These are phyloP conservation scores for Botrytis elliptica DNA, from an alignment of 2,329 filamentous ascomycete genomes.

Conservation along the genomic window DNA sequence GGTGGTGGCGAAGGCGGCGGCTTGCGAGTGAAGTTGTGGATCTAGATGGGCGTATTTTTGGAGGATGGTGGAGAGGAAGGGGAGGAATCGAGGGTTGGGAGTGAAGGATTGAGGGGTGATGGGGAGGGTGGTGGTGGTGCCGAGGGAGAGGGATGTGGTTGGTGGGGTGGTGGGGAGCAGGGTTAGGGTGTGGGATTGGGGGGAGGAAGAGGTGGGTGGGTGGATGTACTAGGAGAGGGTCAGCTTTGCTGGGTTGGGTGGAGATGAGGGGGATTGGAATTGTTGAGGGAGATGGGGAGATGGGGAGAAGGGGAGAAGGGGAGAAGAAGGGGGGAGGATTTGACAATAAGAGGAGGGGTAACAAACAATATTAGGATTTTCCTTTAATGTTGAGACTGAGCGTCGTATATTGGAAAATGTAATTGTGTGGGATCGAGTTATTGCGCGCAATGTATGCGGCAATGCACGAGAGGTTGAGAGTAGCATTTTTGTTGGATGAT, in stretches of 20 bases:
- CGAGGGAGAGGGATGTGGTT: constrained; percentile 54
- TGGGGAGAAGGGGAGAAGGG: neutral
- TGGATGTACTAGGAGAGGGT: constrained; percentile 54
- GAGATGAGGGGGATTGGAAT: too few species aligned
- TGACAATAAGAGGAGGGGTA: neutral
- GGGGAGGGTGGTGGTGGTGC: constrained; percentile 53
- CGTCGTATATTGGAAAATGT: neutral
- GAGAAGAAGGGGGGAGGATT: neutral
- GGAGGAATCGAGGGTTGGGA: constrained; percentile 59
- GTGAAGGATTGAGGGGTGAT: constrained; percentile 54
- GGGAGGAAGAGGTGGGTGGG: constrained; percentile 42
- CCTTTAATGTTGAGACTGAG: constrained; percentile 33
- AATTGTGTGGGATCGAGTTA: neutral
- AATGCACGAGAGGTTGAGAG: neutral
- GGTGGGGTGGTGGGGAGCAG: constrained; percentile 60
- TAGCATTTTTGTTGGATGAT: constrained; percentile 2
- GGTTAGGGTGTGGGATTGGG: constrained; percentile 54
- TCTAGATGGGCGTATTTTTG: constrained; percentile 56
- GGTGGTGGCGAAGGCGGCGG: constrained; percentile 58
- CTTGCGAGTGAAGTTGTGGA: constrained; percentile 54
- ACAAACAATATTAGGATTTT: constrained; percentile 38
- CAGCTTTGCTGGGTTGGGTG: neutral
- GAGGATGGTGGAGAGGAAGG: constrained; percentile 58
- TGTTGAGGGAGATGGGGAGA: neutral
- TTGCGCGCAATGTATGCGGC: neutral